Base-by-base conservation (phyloP, 2,329 filamentous ascomycete genomes). In the Pseudocercospora macadamiae region DNA sequence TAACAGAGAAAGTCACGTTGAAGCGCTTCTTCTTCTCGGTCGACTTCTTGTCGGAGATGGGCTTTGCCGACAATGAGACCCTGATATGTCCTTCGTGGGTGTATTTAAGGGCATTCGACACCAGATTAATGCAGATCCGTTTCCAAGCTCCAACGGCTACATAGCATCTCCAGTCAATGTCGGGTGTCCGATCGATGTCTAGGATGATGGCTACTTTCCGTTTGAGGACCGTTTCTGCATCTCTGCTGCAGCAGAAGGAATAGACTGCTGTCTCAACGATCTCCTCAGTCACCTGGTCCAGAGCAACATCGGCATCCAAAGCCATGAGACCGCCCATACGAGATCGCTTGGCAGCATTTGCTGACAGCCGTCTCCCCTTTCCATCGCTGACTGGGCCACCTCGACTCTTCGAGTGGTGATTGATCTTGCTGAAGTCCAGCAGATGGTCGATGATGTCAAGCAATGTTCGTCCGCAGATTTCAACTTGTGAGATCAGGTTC, bases 201-300 rank as follows among this genome's bases (percentile, higher is more conserved):
- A 82, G 69, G n/a, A 80, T 73, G 1, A 79, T 59, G 77, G 79
- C 6, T 76, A 82, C 30, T 77, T 74, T 64, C 74, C 56, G 61
- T n/a, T 63, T 54, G 2, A 68, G 58, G 12, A 65, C 56, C 1
- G 39, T 62, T 14, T 62, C 52, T 5, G 67, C 64, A 5, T 68
- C 61, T 36, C 64, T 59, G 25, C 65, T 67, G 12, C 64, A 68
- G 49, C 65, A 68, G 48, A 68, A 70, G 4, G 66, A 67, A 59
- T 69, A 69, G 3, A 70, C 81, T 4, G 84, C 81, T 1, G 82
- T 82, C 57, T 85, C 82, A 4, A 82, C 77, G 0, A 82, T 82
- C 62, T 84, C 82, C 66, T 84, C 82, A 0, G 80, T 76, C 9
- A 83, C 63, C 2, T 77, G 70, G 14, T 77, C 75, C 0, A 83